A percentile compares a stretch with the other conserved stretches of the same genome.
These are phyloP conservation scores for Casuarina cunninghamiana DNA, from an alignment of 306 rosid genomes.

Conservation along the genomic window DNA sequence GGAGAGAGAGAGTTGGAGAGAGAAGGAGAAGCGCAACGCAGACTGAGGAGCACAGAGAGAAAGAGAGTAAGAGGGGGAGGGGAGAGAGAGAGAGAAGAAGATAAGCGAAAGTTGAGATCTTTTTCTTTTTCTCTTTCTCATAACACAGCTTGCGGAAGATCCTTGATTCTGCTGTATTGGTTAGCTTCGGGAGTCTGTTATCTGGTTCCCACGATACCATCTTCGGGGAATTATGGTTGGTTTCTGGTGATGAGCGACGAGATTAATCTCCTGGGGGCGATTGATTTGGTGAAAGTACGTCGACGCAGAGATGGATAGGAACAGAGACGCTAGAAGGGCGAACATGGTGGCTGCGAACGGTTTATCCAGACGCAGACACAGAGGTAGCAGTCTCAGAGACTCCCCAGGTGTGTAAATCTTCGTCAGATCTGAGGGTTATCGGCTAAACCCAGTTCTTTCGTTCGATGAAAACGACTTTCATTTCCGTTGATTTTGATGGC, in stretches of 20 bases:
- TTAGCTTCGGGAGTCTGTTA: constrained; percentile 9
- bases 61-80: not conserved
- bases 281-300: constrained; percentile 31
- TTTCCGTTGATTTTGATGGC: constrained; percentile 27
- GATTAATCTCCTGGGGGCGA: constrained; percentile 29
- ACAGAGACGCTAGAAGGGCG: constrained; percentile 69
- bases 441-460: not conserved
- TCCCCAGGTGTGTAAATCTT: constrained; percentile 73
- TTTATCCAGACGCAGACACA: constrained; percentile 71
- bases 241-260: constrained; percentile 44
- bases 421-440: constrained; percentile 55
- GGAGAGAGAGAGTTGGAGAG: constrained; percentile 28
- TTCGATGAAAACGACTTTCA: not conserved
- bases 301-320: constrained; percentile 72
- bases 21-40: constrained; percentile 12
- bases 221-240: constrained; percentile 38
- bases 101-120: constrained; percentile 47
- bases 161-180: constrained; percentile 26
- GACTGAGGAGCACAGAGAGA: constrained; percentile 11
- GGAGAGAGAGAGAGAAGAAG: constrained; percentile 24
- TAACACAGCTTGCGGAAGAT: not conserved
- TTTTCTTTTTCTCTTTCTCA: constrained; percentile 39
- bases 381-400: constrained; percentile 75
- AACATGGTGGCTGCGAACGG: constrained; percentile 73
- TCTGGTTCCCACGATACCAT: constrained; percentile 15